Evolutionary conservation across 345 rosid species (phyloP).

Genomic region (Salix dunnii): DNA sequence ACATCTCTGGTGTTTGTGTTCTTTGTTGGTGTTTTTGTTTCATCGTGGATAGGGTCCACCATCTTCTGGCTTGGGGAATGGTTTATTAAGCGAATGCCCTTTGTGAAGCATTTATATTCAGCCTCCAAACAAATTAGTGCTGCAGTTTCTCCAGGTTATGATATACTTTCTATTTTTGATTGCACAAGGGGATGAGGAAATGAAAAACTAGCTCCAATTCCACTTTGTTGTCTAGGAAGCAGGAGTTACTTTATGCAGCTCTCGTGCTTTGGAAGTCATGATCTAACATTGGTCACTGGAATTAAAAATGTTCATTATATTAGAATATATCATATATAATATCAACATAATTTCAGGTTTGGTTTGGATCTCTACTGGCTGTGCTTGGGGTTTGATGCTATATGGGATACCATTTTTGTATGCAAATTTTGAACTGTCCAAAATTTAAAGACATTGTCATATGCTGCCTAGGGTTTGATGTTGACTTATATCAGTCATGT

Average conservation of each 20-base stretch:
- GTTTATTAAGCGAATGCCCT: slow-evolving; percentile 67
- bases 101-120: slow-evolving; percentile 61
- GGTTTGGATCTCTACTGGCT: not conserved
- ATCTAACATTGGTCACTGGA: not conserved
- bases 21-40: slow-evolving; percentile 61
- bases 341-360: not conserved
- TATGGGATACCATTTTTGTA: not conserved
- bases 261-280: not conserved
- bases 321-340: not conserved
- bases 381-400: not conserved
- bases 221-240: no score
- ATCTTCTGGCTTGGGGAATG: slow-evolving; percentile 69
- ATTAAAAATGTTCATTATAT: not conserved
- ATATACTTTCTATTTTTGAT: not conserved
- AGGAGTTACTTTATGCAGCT: not conserved
- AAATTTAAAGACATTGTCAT: not conserved
- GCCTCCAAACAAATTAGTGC: slow-evolving; percentile 78
- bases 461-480: not conserved
- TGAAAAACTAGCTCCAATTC: not conserved
- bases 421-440: not conserved
- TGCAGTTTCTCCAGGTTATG: slow-evolving; percentile 67
- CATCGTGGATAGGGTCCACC: slow-evolving; percentile 64
- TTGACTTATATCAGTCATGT: not conserved
- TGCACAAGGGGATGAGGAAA: slow-evolving; percentile 6
- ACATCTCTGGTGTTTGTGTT: slow-evolving; percentile 62